Evolutionary conservation across 2,329 filamentous ascomycete genomes (phyloP).

Genomic region (Ceratocystis diversiconidia): DNA sequence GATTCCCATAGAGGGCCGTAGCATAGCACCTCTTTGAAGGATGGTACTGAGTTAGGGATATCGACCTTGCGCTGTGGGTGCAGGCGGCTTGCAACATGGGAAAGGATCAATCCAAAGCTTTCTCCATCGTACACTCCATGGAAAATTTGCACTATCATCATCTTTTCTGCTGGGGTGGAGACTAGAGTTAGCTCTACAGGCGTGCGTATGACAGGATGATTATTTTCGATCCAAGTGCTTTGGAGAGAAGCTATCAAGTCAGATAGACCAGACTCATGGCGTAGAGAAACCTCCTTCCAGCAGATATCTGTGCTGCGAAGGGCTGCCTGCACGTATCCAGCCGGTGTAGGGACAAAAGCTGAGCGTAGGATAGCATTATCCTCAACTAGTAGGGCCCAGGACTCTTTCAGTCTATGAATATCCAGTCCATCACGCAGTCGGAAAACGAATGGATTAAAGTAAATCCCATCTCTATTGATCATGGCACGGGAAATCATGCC

Average conservation of each 20-base stretch:
- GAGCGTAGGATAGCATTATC: conserved; percentile 55
- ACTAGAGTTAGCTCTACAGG: conserved; percentile 41
- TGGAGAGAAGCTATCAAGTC: conserved; percentile 21
- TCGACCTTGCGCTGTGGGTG: background rate
- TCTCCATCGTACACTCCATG: conserved; percentile 79
- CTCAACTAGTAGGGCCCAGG: conserved; percentile 43
- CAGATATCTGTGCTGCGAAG: conserved; percentile 30
- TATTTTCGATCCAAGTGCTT: conserved; percentile 39
- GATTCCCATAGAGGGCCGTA: conserved; percentile 50
- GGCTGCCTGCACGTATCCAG: conserved; percentile 65
- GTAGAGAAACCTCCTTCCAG: conserved; percentile 30
- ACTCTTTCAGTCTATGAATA: conserved; percentile 33
- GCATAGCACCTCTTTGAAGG: conserved; percentile 52
- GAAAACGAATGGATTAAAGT: conserved; percentile 66
- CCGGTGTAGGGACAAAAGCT: conserved; percentile 54
- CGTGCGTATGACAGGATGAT: conserved; percentile 32
- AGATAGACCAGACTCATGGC: background rate
- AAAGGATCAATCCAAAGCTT: conserved; percentile 57
- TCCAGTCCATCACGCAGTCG: conserved; percentile 34
- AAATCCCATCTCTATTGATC: conserved; percentile 38
- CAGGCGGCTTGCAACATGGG: background rate
- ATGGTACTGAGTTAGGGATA: background rate
- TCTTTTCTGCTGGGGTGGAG: conserved; percentile 21
- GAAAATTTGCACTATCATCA: conserved; percentile 56
- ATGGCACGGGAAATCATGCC: conserved; percentile 66